Percentiles rank a stretch among this genome's conserved stretches.
phyloP scores from a whole-genome alignment of 1,284 basidiomycete genomes.

The Ganoderma meredithae region DNA sequence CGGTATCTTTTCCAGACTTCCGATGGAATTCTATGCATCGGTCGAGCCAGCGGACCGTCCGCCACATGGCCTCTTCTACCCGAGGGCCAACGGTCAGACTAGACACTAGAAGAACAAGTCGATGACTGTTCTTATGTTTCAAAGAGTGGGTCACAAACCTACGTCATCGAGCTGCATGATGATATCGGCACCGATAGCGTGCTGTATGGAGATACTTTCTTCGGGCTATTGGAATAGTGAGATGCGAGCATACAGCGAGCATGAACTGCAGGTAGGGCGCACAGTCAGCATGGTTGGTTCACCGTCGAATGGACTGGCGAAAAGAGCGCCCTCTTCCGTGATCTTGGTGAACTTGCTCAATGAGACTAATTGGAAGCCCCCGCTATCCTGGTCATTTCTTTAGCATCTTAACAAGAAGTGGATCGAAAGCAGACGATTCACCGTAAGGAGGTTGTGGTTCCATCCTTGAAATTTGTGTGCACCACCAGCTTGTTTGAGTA shows the following conservation, averaged over 20 bases:
- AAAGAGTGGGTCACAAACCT: conserved; percentile 54
- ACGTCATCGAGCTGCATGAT: conserved; percentile 94
- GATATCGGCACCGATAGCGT: conserved; percentile 87
- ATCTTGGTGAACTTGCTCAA: conserved; percentile 84
- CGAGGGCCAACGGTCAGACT: conserved; percentile 78
- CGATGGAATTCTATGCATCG: conserved; percentile 81
- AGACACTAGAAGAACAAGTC: conserved; percentile 55
- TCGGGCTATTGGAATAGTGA: conserved; percentile 62
- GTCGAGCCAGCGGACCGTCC: conserved; percentile 86
- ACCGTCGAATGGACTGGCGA: conserved; percentile 83
- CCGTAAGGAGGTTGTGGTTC: conserved; percentile 82
- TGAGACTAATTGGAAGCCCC: conserved; percentile 88
- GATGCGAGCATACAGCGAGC: neutral
- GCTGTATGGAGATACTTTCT: conserved; percentile 86
- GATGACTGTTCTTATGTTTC: neutral
- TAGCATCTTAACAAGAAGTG: neutral
- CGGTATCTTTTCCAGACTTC: conserved; percentile 62
- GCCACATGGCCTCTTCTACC: conserved; percentile 84
- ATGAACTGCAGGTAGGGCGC: conserved; percentile 28
- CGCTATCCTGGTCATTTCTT: conserved; percentile 67
- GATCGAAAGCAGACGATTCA: conserved; percentile 33
- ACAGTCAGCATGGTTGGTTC: conserved; percentile 87
- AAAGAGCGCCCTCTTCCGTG: conserved; percentile 86
- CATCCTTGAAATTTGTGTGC: conserved; percentile 88
- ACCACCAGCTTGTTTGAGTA: conserved; percentile 76